Percentiles rank a stretch among this genome's conserved stretches.
Conservation (phyloP, 129 eudicot species). For the Flaveria brownii region DNA sequence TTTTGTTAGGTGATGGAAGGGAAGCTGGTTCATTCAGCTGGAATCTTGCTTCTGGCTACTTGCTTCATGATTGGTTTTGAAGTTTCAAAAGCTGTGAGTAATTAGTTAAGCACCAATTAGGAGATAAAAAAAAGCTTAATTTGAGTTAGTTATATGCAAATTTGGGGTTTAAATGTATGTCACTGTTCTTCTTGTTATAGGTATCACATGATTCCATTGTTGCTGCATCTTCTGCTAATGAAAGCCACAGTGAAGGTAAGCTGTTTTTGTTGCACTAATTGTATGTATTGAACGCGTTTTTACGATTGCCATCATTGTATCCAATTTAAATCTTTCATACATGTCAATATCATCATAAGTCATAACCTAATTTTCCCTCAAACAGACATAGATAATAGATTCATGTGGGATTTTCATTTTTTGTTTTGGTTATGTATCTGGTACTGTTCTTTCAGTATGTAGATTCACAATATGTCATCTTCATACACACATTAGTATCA, state of each 20-base stretch:
- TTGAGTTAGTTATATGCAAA: neutral
- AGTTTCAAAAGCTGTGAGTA: conserved; percentile 45
- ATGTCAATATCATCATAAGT: neutral
- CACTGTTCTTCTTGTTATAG: conserved; percentile 32
- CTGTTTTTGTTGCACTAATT: neutral
- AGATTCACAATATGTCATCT: neutral
- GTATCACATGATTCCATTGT: conserved; percentile 45
- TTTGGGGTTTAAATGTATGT: conserved; percentile 5
- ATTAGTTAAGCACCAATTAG: neutral
- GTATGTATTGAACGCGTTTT: neutral
- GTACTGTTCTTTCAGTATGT: neutral
- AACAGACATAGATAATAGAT: neutral
- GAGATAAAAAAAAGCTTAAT: conserved; percentile 13
- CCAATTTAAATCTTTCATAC: conserved; percentile 1
- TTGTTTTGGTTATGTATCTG: neutral
- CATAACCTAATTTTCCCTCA: neutral
- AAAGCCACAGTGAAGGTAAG: conserved; percentile 41
- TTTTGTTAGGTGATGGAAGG: conserved; percentile 43
- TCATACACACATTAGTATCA: neutral
- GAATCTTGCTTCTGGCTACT: conserved; percentile 36
- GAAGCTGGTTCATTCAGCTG: conserved; percentile 25
- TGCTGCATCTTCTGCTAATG: conserved; percentile 37
- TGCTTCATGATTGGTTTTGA: conserved; percentile 43
- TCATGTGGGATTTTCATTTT: neutral
- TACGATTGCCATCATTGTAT: neutral